These are phyloP conservation scores for Xerocomus amazonicus DNA, from an alignment of 1,284 basidiomycete species.

Conservation along the genomic window DNA sequence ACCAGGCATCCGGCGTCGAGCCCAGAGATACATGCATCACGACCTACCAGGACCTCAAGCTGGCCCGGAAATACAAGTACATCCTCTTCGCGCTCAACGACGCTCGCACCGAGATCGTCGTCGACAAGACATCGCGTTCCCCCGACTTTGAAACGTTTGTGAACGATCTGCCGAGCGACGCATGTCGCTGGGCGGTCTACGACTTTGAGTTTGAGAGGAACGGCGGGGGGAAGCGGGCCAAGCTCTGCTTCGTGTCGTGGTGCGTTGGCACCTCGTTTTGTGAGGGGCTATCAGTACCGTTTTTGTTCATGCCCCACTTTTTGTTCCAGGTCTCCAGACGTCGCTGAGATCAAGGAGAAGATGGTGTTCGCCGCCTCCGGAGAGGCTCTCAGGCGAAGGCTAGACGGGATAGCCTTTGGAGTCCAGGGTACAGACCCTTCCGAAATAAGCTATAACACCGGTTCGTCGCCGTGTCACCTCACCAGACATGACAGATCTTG, in stretches of 20 bases:
- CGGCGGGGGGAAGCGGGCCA: slow-evolving; percentile 70
- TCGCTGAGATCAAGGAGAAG: slow-evolving; percentile 87
- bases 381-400: slow-evolving; percentile 72
- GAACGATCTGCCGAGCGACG: slow-evolving; percentile 68
- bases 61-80: slow-evolving; percentile 81
- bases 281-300: no score
- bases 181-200: slow-evolving; percentile 89
- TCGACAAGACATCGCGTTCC: slow-evolving; percentile 57
- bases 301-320: not conserved
- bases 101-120: slow-evolving; percentile 72
- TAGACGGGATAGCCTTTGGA: slow-evolving; percentile 73
- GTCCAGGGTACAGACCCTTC: slow-evolving; percentile 86
- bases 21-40: slow-evolving; percentile 62
- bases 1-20: slow-evolving; percentile 74
- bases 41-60: slow-evolving; percentile 77
- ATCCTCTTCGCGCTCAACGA: slow-evolving; percentile 78
- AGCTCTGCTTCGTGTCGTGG: slow-evolving; percentile 87
- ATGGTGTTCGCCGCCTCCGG: slow-evolving; percentile 94
- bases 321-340: slow-evolving; percentile 77
- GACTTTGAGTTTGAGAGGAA: slow-evolving; percentile 87
- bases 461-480: slow-evolving; percentile 47
- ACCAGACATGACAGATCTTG: not conserved
- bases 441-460: slow-evolving; percentile 75
- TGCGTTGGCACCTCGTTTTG: slow-evolving; percentile 25
- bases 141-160: slow-evolving; percentile 77